Evolutionary conservation across 495 filamentous ascomycete genomes (phyloP), one percentile per base, ranked within the genome.

Genomic region (Xylaria cubensis): DNA sequence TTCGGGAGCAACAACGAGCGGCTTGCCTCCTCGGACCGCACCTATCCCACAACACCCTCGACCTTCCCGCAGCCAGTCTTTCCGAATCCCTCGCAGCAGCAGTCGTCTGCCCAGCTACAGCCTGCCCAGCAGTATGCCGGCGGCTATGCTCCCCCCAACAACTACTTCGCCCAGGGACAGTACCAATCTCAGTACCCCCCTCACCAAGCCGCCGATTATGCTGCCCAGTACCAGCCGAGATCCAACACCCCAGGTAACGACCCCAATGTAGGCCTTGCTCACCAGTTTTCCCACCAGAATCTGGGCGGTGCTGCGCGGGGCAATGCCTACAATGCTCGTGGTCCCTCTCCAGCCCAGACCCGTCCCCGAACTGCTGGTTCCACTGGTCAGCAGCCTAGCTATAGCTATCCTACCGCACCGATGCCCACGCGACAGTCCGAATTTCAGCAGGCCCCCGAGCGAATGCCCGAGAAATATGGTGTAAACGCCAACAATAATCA

Each of bases 261-360:
- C 87, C 90, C 84, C 85, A 93, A 87, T 85, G 93, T 94, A 73
- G 95, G 94, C 29, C 86, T 99, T 61, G 94, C 93, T 74, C 93
- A 97, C 77, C 96, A 99, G 79, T 95, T 99, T 79, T 96, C 95
- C 46, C 94, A 98, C 81, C 96, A 99, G 86, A 97, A 98, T 80
- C 88, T 98, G 9, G 93, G 92, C 64, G 86, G 89, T 62, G 88
- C 87, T 59, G 85, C 84, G 66, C 88, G 93, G 74, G 50, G 17
- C 3, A 90, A 91, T 69, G 88, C 93, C 64, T 93, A 93, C 75
- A 85, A 84, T 75, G 64, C 78, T n/a, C 90, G 93, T 44, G 88
- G 93, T 56, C 86, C 88, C 7, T 92, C 92, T 12, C 92, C 93
- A 7, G 87, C 81, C 53, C 90, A 92, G 76, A 1, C 48, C 17